Conservation (phyloP, 2,329 filamentous ascomycete species). For the Ophiosphaerella herpotricha region DNA sequence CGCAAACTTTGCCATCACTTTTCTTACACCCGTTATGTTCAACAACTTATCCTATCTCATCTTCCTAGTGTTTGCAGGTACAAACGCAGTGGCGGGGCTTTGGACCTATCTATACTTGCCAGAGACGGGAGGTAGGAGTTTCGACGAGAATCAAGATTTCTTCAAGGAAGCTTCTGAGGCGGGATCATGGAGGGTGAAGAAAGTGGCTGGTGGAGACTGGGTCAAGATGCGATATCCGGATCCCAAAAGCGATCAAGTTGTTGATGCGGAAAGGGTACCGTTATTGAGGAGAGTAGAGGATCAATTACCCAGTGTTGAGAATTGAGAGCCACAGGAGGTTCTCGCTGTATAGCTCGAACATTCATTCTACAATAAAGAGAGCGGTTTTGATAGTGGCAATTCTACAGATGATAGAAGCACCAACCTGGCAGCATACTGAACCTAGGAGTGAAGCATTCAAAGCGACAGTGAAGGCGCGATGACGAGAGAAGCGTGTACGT, state of each 20-base stretch:
- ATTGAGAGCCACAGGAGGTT: not conserved
- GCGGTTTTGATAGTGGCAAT: no score
- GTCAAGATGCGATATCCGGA: slow-evolving; percentile 50
- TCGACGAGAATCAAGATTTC: slow-evolving; percentile 65
- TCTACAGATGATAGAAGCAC: no score
- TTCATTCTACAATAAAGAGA: no score
- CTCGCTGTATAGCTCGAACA: not conserved
- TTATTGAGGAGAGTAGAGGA: slow-evolving; percentile 51
- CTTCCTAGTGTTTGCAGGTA: slow-evolving; percentile 61
- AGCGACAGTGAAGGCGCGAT: no score
- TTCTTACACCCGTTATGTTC: slow-evolving; percentile 63
- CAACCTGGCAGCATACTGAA: no score
- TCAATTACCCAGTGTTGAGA: slow-evolving; percentile 43
- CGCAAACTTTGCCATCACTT: slow-evolving; percentile 62
- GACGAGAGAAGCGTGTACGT: no score
- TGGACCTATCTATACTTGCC: slow-evolving; percentile 60
- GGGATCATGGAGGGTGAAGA: slow-evolving; percentile 59
- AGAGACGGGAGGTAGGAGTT: slow-evolving; percentile 62
- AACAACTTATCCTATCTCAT: slow-evolving; percentile 64
- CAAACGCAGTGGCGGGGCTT: slow-evolving; percentile 59
- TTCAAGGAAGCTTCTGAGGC: slow-evolving; percentile 59
- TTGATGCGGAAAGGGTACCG: slow-evolving; percentile 53
- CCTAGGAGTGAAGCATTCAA: no score
- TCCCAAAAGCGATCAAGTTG: slow-evolving; percentile 37
- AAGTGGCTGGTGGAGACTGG: slow-evolving; percentile 59